Evolutionary conservation across 73 alveolate species (phyloP).

Genomic region (Symbiodinium natans): DNA sequence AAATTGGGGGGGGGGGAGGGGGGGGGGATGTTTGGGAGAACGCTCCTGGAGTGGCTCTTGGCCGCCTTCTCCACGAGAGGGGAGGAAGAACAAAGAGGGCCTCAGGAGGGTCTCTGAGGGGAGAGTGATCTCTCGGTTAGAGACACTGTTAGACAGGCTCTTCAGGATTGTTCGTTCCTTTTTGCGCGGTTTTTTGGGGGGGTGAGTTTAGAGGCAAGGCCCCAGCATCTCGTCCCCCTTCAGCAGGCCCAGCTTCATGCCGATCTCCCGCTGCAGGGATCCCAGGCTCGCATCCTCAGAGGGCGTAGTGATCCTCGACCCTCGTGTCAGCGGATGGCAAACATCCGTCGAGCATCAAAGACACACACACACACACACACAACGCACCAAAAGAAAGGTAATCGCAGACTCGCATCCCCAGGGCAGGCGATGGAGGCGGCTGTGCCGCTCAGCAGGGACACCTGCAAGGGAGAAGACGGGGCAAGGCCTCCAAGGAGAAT

Average conservation of each 20-base stretch:
- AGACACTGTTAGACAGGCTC: no score
- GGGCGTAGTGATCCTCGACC: no score
- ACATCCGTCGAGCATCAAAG: no score
- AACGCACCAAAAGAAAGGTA: no score
- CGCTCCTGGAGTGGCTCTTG: not conserved
- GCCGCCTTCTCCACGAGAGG: not conserved
- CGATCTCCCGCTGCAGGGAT: not conserved
- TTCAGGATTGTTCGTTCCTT: no score
- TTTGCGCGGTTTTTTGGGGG: no score
- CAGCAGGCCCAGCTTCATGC: not conserved
- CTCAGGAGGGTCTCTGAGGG: no score
- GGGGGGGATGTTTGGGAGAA: no score
- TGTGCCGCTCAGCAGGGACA: conserved; percentile 16
- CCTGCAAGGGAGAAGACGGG: not conserved
- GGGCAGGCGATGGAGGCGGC: not conserved
- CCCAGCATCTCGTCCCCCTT: not conserved
- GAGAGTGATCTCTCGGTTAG: no score
- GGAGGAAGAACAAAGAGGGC: not conserved
- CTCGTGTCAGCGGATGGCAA: no score
- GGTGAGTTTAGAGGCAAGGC: no score
- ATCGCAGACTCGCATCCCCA: not conserved
- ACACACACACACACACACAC: no score
- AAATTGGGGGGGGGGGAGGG: not conserved
- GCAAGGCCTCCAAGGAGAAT: not conserved
- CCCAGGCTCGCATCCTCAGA: not conserved